phyloP scores from a whole-genome alignment of 1,139 yeast species.

The Sugiyamaella castrensis region DNA sequence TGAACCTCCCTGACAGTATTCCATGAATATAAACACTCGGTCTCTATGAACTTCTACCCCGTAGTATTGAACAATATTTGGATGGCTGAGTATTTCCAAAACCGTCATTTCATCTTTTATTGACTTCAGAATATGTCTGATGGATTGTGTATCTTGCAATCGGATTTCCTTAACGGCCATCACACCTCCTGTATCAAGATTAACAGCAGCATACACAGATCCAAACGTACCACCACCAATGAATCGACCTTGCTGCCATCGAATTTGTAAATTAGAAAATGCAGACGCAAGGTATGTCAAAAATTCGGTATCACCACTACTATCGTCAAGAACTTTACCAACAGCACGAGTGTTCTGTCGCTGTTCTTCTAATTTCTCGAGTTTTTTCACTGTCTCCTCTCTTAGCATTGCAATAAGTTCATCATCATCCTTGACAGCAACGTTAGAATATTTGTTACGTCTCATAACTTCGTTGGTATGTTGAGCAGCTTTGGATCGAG shows the following conservation, averaged over 20 bases:
- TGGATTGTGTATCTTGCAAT: constrained; percentile 83
- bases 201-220: constrained; percentile 86
- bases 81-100: constrained; percentile 89
- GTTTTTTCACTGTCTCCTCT: constrained; percentile 57
- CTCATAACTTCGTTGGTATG: constrained; percentile 50
- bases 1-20: constrained; percentile 95
- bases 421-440: constrained; percentile 52
- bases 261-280: constrained; percentile 82
- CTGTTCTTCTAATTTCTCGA: constrained; percentile 56
- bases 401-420: constrained; percentile 53
- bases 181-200: constrained; percentile 91
- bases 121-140: constrained; percentile 80
- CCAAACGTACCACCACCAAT: constrained; percentile 98
- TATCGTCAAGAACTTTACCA: constrained; percentile 84
- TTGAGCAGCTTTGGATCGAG: constrained; percentile 84
- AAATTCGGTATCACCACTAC: constrained; percentile 76
- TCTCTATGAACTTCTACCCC: constrained; percentile 98
- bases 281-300: constrained; percentile 85
- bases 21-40: constrained; percentile 94
- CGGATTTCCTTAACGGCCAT: constrained; percentile 96
- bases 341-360: constrained; percentile 56
- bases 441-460: constrained; percentile 41
- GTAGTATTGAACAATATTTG: constrained; percentile 91
- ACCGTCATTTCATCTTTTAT: constrained; percentile 97
- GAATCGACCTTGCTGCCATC: constrained; percentile 96